These are phyloP conservation scores for Hanseniaspora guilliermondii DNA, from an alignment of 805 yeast genomes.

Conservation along the genomic window DNA sequence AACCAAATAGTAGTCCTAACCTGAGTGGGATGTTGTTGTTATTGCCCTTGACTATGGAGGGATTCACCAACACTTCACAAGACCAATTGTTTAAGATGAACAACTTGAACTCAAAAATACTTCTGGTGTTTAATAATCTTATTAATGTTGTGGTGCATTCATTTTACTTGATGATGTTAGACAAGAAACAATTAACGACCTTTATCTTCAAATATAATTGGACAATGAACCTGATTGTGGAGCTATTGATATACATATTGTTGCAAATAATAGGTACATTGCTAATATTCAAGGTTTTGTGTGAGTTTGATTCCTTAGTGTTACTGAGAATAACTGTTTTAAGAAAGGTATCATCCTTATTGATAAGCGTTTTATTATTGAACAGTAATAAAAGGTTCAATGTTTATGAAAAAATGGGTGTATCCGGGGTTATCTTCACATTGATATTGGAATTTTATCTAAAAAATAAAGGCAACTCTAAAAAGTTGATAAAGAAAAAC, in stretches of 20 bases:
- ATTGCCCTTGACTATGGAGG: conserved; percentile 28
- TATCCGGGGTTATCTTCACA: conserved; percentile 69
- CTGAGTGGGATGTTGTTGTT: conserved; percentile 7
- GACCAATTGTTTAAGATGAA: conserved; percentile 5
- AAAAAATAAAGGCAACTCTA: conserved; percentile 24
- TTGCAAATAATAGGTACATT: conserved; percentile 89
- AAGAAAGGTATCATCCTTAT: conserved; percentile 91
- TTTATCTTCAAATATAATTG: conserved; percentile 38
- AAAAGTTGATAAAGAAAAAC: background rate
- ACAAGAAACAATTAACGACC: conserved; percentile 21
- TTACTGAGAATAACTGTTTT: conserved; percentile 91
- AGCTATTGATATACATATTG: conserved; percentile 52
- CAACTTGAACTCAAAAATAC: background rate
- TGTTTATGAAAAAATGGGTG: conserved; percentile 63
- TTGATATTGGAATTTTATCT: conserved; percentile 63
- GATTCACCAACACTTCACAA: conserved; percentile 50
- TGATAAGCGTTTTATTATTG: conserved; percentile 71
- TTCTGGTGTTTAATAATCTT: conserved; percentile 63
- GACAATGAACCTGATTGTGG: conserved; percentile 26
- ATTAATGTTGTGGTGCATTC: conserved; percentile 36
- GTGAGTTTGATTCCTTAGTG: conserved; percentile 70
- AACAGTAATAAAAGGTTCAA: conserved; percentile 51
- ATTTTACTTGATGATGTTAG: conserved; percentile 31
- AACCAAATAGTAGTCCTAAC: conserved; percentile 18
- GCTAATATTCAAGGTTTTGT: conserved; percentile 78